Conservation (phyloP, 1,284 basidiomycete genomes). For the Erythrobasidium hasegawianum region DNA sequence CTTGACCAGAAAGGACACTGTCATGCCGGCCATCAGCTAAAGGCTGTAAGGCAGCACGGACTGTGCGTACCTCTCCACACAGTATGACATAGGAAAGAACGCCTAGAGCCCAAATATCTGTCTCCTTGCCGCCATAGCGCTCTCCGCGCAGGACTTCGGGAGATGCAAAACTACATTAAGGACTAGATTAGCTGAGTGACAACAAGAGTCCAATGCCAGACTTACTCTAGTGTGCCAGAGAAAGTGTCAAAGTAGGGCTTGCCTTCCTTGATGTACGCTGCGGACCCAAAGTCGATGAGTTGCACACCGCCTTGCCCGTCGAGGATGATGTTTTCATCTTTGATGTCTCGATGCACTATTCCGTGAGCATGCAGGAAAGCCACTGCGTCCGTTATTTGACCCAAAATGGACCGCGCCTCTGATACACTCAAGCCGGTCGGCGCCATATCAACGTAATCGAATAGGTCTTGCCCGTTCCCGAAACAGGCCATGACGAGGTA, state of each 20-base stretch:
- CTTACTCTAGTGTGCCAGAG: conserved; percentile 47
- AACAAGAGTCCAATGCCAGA: neutral
- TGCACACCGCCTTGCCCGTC: conserved; percentile 62
- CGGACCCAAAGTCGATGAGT: conserved; percentile 67
- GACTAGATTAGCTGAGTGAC: neutral
- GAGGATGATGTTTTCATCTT: conserved; percentile 88
- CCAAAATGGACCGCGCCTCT: conserved; percentile 77
- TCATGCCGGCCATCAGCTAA: neutral
- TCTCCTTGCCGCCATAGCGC: conserved; percentile 89
- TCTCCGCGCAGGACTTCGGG: conserved; percentile 95
- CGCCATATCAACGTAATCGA: conserved; percentile 87
- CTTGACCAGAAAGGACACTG: conserved; percentile 66
- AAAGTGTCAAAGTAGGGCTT: conserved; percentile 47
- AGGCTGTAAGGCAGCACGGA: neutral
- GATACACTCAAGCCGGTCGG: conserved; percentile 76
- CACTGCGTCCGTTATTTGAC: conserved; percentile 89
- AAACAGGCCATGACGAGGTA: conserved; percentile 66
- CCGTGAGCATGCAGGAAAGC: conserved; percentile 86
- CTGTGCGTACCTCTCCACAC: conserved; percentile 75
- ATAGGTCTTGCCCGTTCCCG: conserved; percentile 67
- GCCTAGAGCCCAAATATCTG: conserved; percentile 98
- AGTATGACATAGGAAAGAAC: conserved; percentile 94
- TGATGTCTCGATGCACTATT: conserved; percentile 96
- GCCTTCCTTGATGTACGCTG: conserved; percentile 47
- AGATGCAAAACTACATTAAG: conserved; percentile 66